Conservation (phyloP, 2,329 filamentous ascomycete genomes). For the Teratosphaeria destructans region DNA sequence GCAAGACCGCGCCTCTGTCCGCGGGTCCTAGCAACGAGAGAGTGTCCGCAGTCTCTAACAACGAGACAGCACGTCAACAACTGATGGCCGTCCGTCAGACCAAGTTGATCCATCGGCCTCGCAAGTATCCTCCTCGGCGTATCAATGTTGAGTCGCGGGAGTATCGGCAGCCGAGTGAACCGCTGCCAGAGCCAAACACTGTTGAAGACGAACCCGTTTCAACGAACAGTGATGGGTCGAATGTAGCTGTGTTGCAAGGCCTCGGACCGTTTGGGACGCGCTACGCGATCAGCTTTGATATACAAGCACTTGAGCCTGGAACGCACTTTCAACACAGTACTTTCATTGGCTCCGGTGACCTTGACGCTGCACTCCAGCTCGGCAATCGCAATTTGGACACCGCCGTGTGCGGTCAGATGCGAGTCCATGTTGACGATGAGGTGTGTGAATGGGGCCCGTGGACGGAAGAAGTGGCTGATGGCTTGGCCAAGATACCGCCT, state of each 20-base stretch:
- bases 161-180: constrained; percentile 35
- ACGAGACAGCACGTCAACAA: not conserved
- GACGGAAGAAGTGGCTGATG: constrained; percentile 44
- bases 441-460: constrained; percentile 40
- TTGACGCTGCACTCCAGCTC: constrained; percentile 36
- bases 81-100: constrained; percentile 2
- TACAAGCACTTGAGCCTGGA: constrained; percentile 38
- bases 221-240: not conserved
- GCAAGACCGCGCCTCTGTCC: not conserved
- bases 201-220: not conserved
- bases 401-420: constrained; percentile 27
- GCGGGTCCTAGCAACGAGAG: not conserved
- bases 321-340: constrained; percentile 48
- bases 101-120: constrained; percentile 13
- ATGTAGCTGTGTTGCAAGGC: constrained; percentile 24
- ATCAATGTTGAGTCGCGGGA: constrained; percentile 37
- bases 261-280: constrained; percentile 39
- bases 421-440: constrained; percentile 27
- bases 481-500: constrained; percentile 30
- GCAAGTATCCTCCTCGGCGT: constrained; percentile 31
- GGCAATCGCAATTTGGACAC: constrained; percentile 33
- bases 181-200: constrained; percentile 14
- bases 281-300: constrained; percentile 45
- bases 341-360: constrained; percentile 48
- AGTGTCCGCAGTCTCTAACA: not conserved